Base-by-base conservation (phyloP, 2,329 filamentous ascomycete species). In the Fusarium verticillioides region DNA sequence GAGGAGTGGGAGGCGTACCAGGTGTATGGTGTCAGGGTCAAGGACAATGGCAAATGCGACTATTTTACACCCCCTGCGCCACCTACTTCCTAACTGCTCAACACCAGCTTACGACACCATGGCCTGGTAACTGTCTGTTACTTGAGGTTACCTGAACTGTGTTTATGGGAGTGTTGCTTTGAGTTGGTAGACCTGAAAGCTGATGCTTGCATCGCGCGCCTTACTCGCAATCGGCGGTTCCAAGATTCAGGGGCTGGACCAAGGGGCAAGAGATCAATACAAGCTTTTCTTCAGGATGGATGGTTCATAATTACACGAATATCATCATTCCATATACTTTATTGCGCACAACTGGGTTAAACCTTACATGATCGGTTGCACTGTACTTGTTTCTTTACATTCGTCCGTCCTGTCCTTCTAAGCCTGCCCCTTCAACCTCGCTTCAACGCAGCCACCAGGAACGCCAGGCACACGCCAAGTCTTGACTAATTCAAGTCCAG, bases 401-500 rank as follows among this genome's bases (percentile, higher is more conserved):
- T 34, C 32, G 32, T 34, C 32, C 5, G 12, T 34, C 32, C 6
- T 34, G 32, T 7, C 32, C 32, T 34, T 34, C 32, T 34, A 34
- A 40, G 36, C 9, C 32, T 32, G 37, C 6, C 42, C 61, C 60
- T 72, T 77, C 32, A 78, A 30, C n/a, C 59, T 70, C 2, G 63
- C 76, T 47, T 79, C 77, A 8, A 79, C 72, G 30, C 77, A 79
- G 7, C 72, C 76, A 12, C 77, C 76, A 19, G 77, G 77, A 11
- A 78, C 77, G 0, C 75, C 74, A 10, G 69, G 63, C 5, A 60
- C 75, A 37, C 74, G 63, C 77, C 77, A 78, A 5, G 76, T 72
- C 42, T 69, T 60, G 4, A 81, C 78, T 9, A 81, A 52, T 57
- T 81, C 78, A 13, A 81, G 72, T 8, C 79, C 78, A 7, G 79